Evolutionary conservation across 352 stramenopile species (phyloP), one percentile per base, ranked within the genome.

Genomic region (Phytophthora uliginosa): DNA sequence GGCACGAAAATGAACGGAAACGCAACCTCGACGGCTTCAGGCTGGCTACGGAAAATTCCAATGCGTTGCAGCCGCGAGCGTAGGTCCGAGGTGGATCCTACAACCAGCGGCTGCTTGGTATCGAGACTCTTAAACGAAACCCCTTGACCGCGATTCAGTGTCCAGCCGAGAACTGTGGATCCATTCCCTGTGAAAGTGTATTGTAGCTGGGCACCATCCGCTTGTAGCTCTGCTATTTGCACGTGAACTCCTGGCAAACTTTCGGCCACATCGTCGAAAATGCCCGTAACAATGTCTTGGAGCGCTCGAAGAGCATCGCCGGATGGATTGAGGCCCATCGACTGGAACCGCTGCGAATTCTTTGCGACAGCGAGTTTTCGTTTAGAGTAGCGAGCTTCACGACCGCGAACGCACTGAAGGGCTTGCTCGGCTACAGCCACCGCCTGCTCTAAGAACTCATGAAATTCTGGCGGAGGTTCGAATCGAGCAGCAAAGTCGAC

Each of bases 1-100:
- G 89, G 87, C 3, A 95, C 20, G 13, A 94, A 88, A 0, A 94
- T 66, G 48, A 79, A 88, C n/a, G 86, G 86, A 0, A 91, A 81
- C 7, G 76, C 64, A 5, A 76, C 65, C 15, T 55, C 63, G 4
- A 53, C 2, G 20, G 33, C 24, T 60, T 63, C 45, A 67, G 60
- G 24, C 17, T 63, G 48, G 63, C 4, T 34, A 3, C 12, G 58
- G 31, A 48, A 34, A 3, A 22, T 28, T 13, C 63, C 73, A 15
- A 87, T 22, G 4, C 68, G 66, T 9, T 81, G 79, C 4, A 93
- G 63, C 13, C 82, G 68, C 7, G 42, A 56, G 2, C 73, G 63
- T 3, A 83, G 24, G 18, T 88, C 69, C 0, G 83, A 91, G 3
- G 63, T 63, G 12, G 63, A 18, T 4, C 71, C 64, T 7, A 93